Evolutionary conservation across 2,329 filamentous ascomycete genomes (phyloP).

Genomic region (Mycosphaerella arachidis): DNA sequence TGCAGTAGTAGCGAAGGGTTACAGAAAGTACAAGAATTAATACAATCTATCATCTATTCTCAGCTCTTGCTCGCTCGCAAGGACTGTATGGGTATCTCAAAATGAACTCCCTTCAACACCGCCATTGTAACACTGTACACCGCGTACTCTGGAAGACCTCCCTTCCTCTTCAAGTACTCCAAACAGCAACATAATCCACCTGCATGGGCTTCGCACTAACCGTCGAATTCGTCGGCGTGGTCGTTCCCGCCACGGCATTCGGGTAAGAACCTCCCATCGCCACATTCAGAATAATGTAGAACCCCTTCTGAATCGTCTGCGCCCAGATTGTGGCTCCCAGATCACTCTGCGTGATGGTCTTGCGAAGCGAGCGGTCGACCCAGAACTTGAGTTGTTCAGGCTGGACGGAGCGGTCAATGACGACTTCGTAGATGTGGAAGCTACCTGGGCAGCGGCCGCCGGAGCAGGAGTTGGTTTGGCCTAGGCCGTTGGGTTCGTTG

Average conservation of each 20-base stretch:
- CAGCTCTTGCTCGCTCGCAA: not conserved
- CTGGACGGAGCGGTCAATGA: constrained; percentile 24
- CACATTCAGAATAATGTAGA: constrained; percentile 29
- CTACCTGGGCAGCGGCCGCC: constrained; percentile 22
- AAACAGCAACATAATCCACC: constrained; percentile 25
- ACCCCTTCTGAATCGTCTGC: constrained; percentile 24
- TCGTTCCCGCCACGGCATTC: constrained; percentile 23
- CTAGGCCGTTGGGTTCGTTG: constrained; percentile 27
- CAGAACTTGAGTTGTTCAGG: constrained; percentile 27
- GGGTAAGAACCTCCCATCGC: constrained; percentile 31
- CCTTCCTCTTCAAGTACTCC: constrained; percentile 11
- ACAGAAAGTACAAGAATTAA: not conserved
- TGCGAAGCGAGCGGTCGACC: constrained; percentile 22
- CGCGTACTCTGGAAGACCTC: not conserved
- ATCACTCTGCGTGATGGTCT: constrained; percentile 20
- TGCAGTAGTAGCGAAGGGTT: not conserved
- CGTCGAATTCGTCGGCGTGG: constrained; percentile 24
- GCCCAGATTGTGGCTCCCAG: constrained; percentile 25
- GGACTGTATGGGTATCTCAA: not conserved
- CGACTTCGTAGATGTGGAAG: constrained; percentile 31
- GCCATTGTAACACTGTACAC: not conserved
- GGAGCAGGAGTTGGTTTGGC: constrained; percentile 11
- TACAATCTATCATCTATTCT: not conserved
- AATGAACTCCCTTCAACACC: too few species aligned
- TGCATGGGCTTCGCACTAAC: constrained; percentile 18